Conservation (phyloP, 2,329 filamentous ascomycete species). For the Fusarium subtropicale region DNA sequence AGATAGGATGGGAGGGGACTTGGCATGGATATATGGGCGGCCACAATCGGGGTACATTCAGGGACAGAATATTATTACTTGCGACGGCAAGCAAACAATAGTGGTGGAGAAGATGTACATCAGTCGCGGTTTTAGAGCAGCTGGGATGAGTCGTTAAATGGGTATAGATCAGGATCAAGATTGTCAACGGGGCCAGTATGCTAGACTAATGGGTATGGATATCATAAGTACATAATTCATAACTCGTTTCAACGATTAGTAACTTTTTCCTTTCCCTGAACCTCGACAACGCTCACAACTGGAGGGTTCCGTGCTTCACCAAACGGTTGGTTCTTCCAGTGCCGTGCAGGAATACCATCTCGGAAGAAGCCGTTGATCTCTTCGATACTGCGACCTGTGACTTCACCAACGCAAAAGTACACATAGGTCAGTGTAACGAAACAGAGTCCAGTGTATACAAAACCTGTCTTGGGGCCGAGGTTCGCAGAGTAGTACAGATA, state of each 20-base stretch:
- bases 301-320: constrained; percentile 9
- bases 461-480: constrained; percentile 55
- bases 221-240: constrained; percentile 10
- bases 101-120: constrained; percentile 6
- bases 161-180: neutral
- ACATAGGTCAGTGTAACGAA: constrained; percentile 53
- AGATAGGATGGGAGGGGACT: neutral
- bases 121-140: neutral
- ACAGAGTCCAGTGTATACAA: constrained; percentile 52
- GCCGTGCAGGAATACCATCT: constrained; percentile 44
- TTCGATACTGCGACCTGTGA: constrained; percentile 46
- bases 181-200: neutral
- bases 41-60: constrained; percentile 1
- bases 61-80: neutral
- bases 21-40: neutral
- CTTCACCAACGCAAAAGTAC: constrained; percentile 52
- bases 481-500: constrained; percentile 56
- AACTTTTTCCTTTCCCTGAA: constrained; percentile 9
- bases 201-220: constrained; percentile 3
- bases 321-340: constrained; percentile 45
- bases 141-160: neutral
- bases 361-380: constrained; percentile 48
- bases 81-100: neutral
- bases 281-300: constrained; percentile 4
- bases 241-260: neutral